phyloP scores from a whole-genome alignment of 306 rosid species.

The Cicer yamashitae region DNA sequence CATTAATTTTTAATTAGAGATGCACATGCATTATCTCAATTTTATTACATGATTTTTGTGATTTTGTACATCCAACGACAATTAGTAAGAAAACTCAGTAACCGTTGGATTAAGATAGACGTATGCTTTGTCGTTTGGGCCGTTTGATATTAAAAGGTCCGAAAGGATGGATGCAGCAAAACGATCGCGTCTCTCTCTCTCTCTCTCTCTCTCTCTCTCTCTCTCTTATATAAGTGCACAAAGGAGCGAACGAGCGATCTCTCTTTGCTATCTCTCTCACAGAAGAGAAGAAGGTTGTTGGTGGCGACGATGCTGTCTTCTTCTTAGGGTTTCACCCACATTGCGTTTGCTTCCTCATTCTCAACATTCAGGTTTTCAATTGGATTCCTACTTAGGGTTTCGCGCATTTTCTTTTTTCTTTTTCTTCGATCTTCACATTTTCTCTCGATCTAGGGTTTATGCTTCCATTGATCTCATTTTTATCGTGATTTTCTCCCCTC shows the following conservation, averaged over 20 bases:
- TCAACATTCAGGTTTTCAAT: slow-evolving; percentile 71
- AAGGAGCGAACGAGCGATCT: not conserved
- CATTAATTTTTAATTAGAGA: no score
- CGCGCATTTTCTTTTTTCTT: slow-evolving; percentile 40
- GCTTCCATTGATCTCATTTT: slow-evolving; percentile 38
- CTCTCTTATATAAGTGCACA: slow-evolving; percentile 51
- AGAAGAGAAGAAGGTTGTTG: not conserved
- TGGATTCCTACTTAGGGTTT: slow-evolving; percentile 58
- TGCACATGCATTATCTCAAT: no score
- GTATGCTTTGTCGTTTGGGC: slow-evolving; percentile 9
- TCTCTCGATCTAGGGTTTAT: slow-evolving; percentile 73
- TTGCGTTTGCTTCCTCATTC: slow-evolving; percentile 50
- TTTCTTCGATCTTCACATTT: slow-evolving; percentile 45
- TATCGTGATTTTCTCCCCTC: not conserved
- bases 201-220: slow-evolving; percentile 41
- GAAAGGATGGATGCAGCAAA: not conserved
- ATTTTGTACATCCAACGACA: no score
- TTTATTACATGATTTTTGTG: no score
- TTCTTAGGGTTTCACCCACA: slow-evolving; percentile 66
- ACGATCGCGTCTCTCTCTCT: not conserved
- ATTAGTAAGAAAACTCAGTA: no score
- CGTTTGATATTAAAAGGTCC: slow-evolving; percentile 46
- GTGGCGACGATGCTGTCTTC: slow-evolving; percentile 37
- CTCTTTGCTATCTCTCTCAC: slow-evolving; percentile 22
- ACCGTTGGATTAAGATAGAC: slow-evolving; percentile 49